These are phyloP conservation scores for Penicillium sp. DNA, from an alignment of 2,329 filamentous ascomycete genomes.

Conservation along the genomic window DNA sequence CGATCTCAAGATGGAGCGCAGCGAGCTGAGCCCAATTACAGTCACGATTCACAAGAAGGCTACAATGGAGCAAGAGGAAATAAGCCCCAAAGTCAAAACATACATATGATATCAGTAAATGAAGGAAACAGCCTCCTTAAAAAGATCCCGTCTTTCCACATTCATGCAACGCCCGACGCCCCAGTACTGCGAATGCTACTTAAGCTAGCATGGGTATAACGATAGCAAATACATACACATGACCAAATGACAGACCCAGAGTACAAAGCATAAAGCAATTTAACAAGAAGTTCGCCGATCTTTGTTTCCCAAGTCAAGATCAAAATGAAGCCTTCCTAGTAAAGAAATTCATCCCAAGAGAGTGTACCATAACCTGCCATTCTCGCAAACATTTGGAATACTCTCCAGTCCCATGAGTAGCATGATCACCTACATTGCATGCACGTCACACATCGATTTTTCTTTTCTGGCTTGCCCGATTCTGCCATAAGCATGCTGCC, in stretches of 20 bases:
- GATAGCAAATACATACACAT: constrained; percentile 4
- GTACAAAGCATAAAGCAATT: background rate
- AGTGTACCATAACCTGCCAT: background rate
- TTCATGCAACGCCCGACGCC: constrained; percentile 16
- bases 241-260: background rate
- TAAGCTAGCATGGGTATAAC: constrained; percentile 22
- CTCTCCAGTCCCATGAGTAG: background rate
- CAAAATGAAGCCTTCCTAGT: background rate
- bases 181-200: constrained; percentile 15
- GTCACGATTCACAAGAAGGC: constrained; percentile 1
- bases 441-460: background rate
- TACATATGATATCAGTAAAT: background rate
- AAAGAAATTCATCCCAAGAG: background rate
- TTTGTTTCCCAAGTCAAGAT: background rate
- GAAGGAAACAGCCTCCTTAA: background rate
- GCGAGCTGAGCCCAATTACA: background rate
- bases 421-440: background rate
- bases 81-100: background rate
- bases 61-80: background rate
- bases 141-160: background rate
- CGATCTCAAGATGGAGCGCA: background rate
- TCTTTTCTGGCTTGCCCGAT: background rate
- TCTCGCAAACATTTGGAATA: background rate
- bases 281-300: background rate
- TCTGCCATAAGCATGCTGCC: background rate